These are phyloP conservation scores for Sphaerobolus stellatus DNA, from an alignment of 1,284 basidiomycete species.

Conservation along the genomic window DNA sequence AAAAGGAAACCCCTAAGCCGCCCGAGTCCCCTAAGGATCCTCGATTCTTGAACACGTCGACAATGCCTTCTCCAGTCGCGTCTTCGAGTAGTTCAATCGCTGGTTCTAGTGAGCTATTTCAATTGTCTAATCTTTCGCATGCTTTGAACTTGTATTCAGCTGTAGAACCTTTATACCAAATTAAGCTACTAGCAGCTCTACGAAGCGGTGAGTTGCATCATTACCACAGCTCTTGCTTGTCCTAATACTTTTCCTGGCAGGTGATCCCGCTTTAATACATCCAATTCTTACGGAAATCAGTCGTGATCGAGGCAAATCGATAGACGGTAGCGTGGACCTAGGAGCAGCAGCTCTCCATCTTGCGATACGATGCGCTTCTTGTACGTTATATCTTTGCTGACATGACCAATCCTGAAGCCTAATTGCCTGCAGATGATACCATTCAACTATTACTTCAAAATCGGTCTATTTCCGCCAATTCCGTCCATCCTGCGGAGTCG, in stretches of 20 bases:
- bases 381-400: conserved; percentile 44
- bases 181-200: conserved; percentile 78
- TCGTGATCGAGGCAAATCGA: conserved; percentile 57
- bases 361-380: conserved; percentile 80
- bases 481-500: conserved; percentile 64
- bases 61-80: conserved; percentile 10
- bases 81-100: conserved; percentile 4
- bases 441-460: conserved; percentile 70
- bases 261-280: conserved; percentile 77
- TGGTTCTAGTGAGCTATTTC: not conserved
- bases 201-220: conserved; percentile 48
- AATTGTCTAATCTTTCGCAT: not conserved
- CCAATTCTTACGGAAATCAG: conserved; percentile 79
- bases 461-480: conserved; percentile 75
- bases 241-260: conserved; percentile 34
- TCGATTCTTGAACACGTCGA: too few species aligned
- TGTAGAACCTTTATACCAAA: conserved; percentile 69
- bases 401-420: conserved; percentile 7
- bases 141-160: conserved; percentile 4
- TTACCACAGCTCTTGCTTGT: not conserved
- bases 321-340: conserved; percentile 49
- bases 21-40: too few species aligned
- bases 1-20: too few species aligned
- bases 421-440: conserved; percentile 49
- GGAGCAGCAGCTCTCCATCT: conserved; percentile 81